Evolutionary conservation across 805 yeast species (phyloP).

Genomic region (Lipomyces anomalus): DNA sequence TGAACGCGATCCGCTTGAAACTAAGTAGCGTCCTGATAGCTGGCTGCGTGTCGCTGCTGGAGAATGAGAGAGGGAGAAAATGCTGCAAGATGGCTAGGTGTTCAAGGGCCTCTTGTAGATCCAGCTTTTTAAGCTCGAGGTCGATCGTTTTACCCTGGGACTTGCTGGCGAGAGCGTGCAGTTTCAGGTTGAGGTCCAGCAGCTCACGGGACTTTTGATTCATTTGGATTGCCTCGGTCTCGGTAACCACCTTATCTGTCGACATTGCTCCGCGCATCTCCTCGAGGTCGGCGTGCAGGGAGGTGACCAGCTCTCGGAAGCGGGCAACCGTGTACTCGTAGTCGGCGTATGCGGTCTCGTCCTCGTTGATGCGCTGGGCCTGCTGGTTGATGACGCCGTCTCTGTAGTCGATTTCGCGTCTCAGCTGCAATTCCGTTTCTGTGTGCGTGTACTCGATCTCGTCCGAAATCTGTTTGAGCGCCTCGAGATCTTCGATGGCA

Average conservation of each 20-base stretch:
- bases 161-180: constrained; percentile 18
- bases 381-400: constrained; percentile 20
- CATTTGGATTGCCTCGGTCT: constrained; percentile 15
- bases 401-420: constrained; percentile 33
- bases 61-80: constrained; percentile 14
- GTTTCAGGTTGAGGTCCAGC: constrained; percentile 25
- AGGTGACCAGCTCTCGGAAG: constrained; percentile 29
- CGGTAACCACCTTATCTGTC: constrained; percentile 12
- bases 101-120: constrained; percentile 26
- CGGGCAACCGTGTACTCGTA: constrained; percentile 20
- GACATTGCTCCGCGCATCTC: constrained; percentile 9
- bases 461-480: constrained; percentile 47
- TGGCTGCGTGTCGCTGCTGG: constrained; percentile 8
- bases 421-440: constrained; percentile 41
- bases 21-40: constrained; percentile 8
- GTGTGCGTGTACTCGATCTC: constrained; percentile 45
- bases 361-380: constrained; percentile 7
- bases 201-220: constrained; percentile 17
- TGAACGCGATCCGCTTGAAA: constrained; percentile 11
- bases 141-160: constrained; percentile 25
- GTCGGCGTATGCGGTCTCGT: constrained; percentile 16
- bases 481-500: constrained; percentile 47
- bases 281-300: constrained; percentile 28
- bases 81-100: constrained; percentile 27
- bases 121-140: constrained; percentile 26